These are phyloP conservation scores for Aspergillus panamensis DNA, from an alignment of 495 filamentous ascomycete genomes.

Conservation along the genomic window DNA sequence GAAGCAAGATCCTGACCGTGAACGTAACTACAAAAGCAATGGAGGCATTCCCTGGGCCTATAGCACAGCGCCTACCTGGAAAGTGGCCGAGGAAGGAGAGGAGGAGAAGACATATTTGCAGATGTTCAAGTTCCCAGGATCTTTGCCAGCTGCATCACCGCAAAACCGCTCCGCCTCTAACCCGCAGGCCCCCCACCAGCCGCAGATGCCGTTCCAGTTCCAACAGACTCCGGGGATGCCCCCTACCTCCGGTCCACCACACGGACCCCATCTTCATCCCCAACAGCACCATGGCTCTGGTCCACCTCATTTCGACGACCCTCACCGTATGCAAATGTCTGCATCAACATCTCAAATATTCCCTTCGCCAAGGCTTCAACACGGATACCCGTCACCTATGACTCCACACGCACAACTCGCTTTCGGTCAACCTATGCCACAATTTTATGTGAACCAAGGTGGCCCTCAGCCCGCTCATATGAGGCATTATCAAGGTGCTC, in stretches of 20 bases:
- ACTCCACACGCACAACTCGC: constrained; percentile 62
- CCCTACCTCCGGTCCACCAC: constrained; percentile 52
- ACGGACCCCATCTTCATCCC: constrained; percentile 61
- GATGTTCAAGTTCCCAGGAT: constrained; percentile 64
- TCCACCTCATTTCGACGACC: constrained; percentile 65
- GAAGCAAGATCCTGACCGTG: constrained; percentile 53
- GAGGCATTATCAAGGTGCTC: constrained; percentile 46
- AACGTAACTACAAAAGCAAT: constrained; percentile 54
- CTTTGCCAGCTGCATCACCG: constrained; percentile 57
- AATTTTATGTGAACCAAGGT: constrained; percentile 64
- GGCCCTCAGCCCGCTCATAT: constrained; percentile 48
- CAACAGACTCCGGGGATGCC: constrained; percentile 47
- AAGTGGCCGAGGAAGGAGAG: constrained; percentile 50
- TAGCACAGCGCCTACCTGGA: constrained; percentile 78
- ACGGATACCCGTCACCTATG: constrained; percentile 69
- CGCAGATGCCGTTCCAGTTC: constrained; percentile 69
- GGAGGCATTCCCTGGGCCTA: constrained; percentile 74
- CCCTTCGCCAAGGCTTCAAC: constrained; percentile 73
- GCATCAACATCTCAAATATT: constrained; percentile 72
- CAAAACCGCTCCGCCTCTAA: constrained; percentile 59
- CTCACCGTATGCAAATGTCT: constrained; percentile 82
- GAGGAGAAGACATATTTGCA: constrained; percentile 69
- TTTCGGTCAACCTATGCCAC: constrained; percentile 70
- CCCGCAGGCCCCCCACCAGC: constrained; percentile 67
- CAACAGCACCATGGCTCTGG: constrained; percentile 62